phyloP scores from a whole-genome alignment of 2,329 filamentous ascomycete genomes.

The Aureobasidium sp. region DNA sequence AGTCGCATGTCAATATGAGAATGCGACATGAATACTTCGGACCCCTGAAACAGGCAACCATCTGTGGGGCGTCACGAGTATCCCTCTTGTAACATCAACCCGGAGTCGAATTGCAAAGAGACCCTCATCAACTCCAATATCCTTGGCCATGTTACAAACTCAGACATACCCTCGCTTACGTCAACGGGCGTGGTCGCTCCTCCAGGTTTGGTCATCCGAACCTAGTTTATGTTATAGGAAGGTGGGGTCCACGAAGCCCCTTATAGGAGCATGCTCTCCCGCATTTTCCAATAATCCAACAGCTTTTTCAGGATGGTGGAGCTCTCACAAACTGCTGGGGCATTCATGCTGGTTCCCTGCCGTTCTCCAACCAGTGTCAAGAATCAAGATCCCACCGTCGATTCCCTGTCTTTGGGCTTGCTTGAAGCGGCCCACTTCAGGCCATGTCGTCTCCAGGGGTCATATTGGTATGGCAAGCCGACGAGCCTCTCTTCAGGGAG shows the following conservation, averaged over 20 bases:
- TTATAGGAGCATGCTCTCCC: neutral
- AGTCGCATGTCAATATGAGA: neutral
- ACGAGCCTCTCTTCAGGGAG: neutral
- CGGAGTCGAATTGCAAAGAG: neutral
- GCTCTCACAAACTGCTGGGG: neutral
- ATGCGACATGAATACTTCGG: neutral
- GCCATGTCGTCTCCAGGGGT: neutral
- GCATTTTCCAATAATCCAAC: constrained; percentile 1
- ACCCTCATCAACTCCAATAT: neutral
- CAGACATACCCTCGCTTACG: neutral
- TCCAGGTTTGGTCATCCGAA: neutral
- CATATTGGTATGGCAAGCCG: neutral
- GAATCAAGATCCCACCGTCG: neutral
- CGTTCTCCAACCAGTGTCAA: neutral
- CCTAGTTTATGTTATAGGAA: neutral
- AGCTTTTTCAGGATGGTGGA: neutral
- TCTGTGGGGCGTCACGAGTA: neutral
- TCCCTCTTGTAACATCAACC: too few species aligned
- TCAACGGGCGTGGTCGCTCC: neutral
- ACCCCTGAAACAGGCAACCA: neutral
- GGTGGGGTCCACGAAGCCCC: neutral
- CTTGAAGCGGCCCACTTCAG: neutral
- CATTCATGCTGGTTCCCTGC: neutral
- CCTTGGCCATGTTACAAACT: neutral
- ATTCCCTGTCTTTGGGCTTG: neutral